Evolutionary conservation across 768 basidiomycete genomes (phyloP), one percentile per base, ranked within the genome.

Genomic region (Phylloporus rhodoxanthus): DNA sequence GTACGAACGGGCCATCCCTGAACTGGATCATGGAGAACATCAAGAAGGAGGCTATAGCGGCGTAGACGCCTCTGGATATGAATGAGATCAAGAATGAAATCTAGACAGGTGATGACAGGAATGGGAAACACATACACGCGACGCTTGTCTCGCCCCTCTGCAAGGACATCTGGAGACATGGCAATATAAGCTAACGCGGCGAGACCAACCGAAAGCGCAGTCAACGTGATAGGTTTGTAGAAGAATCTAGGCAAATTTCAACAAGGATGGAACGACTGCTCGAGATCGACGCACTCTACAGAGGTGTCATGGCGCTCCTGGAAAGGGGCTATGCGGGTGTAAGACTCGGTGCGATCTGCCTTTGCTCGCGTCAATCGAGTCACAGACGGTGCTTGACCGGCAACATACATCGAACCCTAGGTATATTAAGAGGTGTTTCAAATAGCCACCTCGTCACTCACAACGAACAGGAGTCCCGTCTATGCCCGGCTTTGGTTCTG

Each of bases 1-100:
- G 82, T 62, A 92, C 76, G 67, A 88, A 93, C 26, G 90, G 90
- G 0, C 90, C 90, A 64, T 93, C 90, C 51, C 90, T 84, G 61
- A 92, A 91, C 59, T 93, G 91, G 43, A 93, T 75, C 78, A 87
- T 85, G 25, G 86, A 87, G 68, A 91, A 92, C 53, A 80, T 67
- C 50, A 92, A 75, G 67, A 92, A 92, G 37, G 84, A 77, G 9
- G 75, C 75, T 42, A 86, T 73, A 10, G 84, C 77, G 45, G 90
- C 89, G 55, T 89, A 91, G 38, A 79, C 75, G 23, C 90, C 90
- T 43, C 89, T 91, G 60, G 25, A 41, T 19, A 47, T 46, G 57
- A 50, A 48, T 50, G 54, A 56, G 43, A 54, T 49, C 41, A 53
- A 51, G 44, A 25, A 25, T 34, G 43, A 58, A 44, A 51, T 38